Conservation (phyloP, 139 green algal genomes). For the Chlamydomonas incerta region DNA sequence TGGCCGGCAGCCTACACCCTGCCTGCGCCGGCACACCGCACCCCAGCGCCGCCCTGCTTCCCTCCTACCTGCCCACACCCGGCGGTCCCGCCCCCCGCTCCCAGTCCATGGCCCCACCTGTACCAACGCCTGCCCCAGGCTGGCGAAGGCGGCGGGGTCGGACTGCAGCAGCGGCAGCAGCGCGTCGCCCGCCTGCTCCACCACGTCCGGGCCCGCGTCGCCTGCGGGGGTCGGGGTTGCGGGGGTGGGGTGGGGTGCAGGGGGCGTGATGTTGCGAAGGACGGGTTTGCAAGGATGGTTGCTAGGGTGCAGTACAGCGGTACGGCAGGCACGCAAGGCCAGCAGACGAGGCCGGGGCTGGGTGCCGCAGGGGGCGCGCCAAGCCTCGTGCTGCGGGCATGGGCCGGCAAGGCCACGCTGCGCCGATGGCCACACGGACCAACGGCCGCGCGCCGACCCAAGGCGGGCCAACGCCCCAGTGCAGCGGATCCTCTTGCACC, state of each 20-base stretch:
- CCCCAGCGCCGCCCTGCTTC: no score
- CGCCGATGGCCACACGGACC: no score
- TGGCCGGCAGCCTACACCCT: no score
- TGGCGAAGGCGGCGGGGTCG: slow-evolving; percentile 56
- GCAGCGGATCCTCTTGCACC: neutral
- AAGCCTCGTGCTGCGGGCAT: no score
- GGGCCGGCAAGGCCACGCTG: no score
- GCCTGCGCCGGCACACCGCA: no score
- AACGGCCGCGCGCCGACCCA: no score
- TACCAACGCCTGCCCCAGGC: slow-evolving; percentile 5
- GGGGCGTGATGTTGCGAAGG: neutral
- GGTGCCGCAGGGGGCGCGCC: no score
- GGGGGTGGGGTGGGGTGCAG: no score
- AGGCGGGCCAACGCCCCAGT: neutral
- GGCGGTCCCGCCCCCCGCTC: neutral
- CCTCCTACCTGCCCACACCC: neutral
- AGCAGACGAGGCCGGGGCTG: no score
- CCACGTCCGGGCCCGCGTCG: slow-evolving; percentile 45
- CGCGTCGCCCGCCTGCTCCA: slow-evolving; percentile 76
- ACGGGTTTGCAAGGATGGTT: neutral
- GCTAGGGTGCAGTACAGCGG: no score
- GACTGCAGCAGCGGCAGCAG: slow-evolving; percentile 76
- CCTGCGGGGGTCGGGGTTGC: neutral
- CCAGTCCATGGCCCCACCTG: neutral
- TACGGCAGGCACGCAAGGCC: no score